Percentiles rank a stretch among this genome's conserved stretches.
Conservation (phyloP, 2,329 filamentous ascomycete genomes). For the Fusarium foetens region DNA sequence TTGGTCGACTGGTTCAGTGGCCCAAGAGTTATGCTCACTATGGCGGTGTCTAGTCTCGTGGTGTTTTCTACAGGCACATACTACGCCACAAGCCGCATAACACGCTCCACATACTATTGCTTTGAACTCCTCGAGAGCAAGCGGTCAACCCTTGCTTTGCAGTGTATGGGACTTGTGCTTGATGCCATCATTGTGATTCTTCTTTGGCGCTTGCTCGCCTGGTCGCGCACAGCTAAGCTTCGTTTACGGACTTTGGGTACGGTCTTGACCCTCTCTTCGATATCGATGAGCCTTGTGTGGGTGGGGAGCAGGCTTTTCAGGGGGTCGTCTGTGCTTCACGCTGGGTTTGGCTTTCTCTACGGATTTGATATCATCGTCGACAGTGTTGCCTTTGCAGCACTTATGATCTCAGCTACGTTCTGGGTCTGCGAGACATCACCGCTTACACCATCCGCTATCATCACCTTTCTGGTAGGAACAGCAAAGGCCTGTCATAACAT, state of each 20-base stretch:
- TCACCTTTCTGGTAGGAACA: slow-evolving; percentile 57
- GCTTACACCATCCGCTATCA: slow-evolving; percentile 54
- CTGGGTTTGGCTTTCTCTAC: slow-evolving; percentile 57
- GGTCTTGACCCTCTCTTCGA: slow-evolving; percentile 55
- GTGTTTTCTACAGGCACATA: slow-evolving; percentile 58
- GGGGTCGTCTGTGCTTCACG: slow-evolving; percentile 30
- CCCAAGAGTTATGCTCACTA: slow-evolving; percentile 51
- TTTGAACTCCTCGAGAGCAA: slow-evolving; percentile 55
- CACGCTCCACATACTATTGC: slow-evolving; percentile 63
- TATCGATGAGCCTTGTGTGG: slow-evolving; percentile 53
- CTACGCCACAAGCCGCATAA: slow-evolving; percentile 51
- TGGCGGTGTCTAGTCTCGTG: slow-evolving; percentile 50
- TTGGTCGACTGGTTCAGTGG: slow-evolving; percentile 58
- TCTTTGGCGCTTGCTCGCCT: slow-evolving; percentile 62
- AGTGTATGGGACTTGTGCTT: slow-evolving; percentile 56
- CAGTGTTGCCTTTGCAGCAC: slow-evolving; percentile 56
- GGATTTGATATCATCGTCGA: slow-evolving; percentile 61
- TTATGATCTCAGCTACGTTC: slow-evolving; percentile 57
- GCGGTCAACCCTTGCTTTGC: slow-evolving; percentile 52
- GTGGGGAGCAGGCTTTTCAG: slow-evolving; percentile 47
- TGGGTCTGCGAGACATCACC: slow-evolving; percentile 60
- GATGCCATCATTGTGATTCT: slow-evolving; percentile 60
- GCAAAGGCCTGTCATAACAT: slow-evolving; percentile 51
- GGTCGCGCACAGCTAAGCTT: slow-evolving; percentile 59
- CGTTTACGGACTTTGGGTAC: slow-evolving; percentile 58